A percentile compares a stretch with the other conserved stretches of the same genome.
These are phyloP conservation scores for Barnettozyma californica DNA, from an alignment of 805 yeast species.

Conservation along the genomic window DNA sequence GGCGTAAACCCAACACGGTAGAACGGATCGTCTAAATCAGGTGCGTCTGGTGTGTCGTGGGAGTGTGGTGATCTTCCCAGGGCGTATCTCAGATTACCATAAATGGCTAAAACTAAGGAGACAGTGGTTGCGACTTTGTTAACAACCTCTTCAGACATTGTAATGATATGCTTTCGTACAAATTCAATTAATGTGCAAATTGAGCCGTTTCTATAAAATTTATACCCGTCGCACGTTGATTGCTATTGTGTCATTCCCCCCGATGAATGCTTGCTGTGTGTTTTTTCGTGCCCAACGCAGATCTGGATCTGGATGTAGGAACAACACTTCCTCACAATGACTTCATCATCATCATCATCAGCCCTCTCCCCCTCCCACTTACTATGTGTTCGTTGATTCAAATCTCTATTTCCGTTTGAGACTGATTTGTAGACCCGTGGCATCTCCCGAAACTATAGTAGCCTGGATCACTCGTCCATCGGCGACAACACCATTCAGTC, in stretches of 20 bases:
- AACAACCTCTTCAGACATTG: background rate
- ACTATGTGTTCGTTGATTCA: no score
- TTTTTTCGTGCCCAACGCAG: background rate
- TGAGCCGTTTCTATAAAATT: background rate
- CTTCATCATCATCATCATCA: background rate
- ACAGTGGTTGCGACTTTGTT: conserved; percentile 41
- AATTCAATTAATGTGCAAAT: no score
- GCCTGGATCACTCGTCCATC: conserved; percentile 40
- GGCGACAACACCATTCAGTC: conserved; percentile 40
- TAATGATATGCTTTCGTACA: no score
- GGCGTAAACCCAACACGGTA: conserved; percentile 59
- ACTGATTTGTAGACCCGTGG: background rate
- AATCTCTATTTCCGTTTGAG: background rate
- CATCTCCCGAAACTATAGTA: conserved; percentile 18
- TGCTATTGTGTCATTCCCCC: background rate
- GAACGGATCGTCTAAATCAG: conserved; percentile 36
- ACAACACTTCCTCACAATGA: background rate
- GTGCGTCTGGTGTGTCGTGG: conserved; percentile 25
- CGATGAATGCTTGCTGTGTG: background rate
- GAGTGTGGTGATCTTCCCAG: conserved; percentile 41
- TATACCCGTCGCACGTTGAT: background rate
- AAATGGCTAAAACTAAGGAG: conserved; percentile 50
- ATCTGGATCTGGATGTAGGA: background rate
- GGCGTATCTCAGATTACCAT: conserved; percentile 51
- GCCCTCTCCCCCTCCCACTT: no score